A percentile compares a stretch with the other conserved stretches of the same genome.
Conservation (phyloP, 75 land plant species). For the Selaginella tamariscina region DNA sequence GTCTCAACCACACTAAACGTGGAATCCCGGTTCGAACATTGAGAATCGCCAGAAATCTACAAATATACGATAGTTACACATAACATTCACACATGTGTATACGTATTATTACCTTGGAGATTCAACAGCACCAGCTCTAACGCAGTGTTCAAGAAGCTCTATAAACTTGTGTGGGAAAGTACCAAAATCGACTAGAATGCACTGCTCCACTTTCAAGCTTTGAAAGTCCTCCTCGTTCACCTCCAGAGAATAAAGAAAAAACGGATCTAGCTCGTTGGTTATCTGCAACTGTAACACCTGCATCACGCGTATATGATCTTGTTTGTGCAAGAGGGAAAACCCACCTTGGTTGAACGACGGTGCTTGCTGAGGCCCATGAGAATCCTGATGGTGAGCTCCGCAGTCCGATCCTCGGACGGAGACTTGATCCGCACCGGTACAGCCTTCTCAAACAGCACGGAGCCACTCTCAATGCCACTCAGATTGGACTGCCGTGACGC, state of each 20-base stretch:
- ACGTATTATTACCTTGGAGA: not conserved
- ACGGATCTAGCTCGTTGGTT: slow-evolving; percentile 33
- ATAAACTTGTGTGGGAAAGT: slow-evolving; percentile 40
- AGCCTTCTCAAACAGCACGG: not conserved
- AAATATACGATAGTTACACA: not conserved
- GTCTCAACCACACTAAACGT: slow-evolving; percentile 36
- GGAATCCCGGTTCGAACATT: slow-evolving; percentile 34
- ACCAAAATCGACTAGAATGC: slow-evolving; percentile 37
- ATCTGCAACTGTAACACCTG: slow-evolving; percentile 33
- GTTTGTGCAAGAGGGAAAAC: no score
- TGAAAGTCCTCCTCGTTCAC: slow-evolving; percentile 37
- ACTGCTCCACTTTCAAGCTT: slow-evolving; percentile 35
- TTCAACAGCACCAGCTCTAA: slow-evolving; percentile 24
- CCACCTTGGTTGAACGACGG: slow-evolving; percentile 31
- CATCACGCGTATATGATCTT: no score
- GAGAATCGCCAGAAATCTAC: slow-evolving; percentile 28
- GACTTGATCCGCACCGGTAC: not conserved
- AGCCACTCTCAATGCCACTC: not conserved
- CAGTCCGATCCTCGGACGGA: slow-evolving; percentile 23
- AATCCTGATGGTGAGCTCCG: slow-evolving; percentile 33
- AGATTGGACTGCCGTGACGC: no score
- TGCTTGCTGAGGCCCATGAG: slow-evolving; percentile 34
- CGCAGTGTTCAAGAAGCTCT: slow-evolving; percentile 33
- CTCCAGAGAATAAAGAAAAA: slow-evolving; percentile 32
- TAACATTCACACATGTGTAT: not conserved